Evolutionary conservation across 345 rosid species (phyloP).

Genomic region (Chamaenerion angustifolium): DNA sequence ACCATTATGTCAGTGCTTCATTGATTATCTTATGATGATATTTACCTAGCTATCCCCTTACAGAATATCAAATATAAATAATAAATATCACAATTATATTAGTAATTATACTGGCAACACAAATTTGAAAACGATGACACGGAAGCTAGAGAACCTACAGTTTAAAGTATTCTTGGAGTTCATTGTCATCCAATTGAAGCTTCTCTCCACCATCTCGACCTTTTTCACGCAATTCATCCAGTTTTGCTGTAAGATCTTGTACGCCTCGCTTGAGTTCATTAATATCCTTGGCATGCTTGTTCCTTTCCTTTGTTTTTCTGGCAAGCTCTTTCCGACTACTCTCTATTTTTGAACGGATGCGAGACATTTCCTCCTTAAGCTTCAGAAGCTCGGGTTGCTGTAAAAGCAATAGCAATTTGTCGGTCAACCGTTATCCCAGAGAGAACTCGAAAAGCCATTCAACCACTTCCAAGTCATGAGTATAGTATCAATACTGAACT

Average conservation of each 20-base stretch:
- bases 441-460: neutral
- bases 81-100: no score
- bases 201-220: slow-evolving; percentile 68
- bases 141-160: slow-evolving; percentile 39
- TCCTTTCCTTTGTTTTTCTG: slow-evolving; percentile 55
- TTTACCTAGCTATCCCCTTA: no score
- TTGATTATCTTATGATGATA: no score
- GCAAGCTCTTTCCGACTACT: slow-evolving; percentile 69
- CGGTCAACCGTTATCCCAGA: neutral
- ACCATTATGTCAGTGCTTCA: no score
- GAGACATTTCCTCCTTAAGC: slow-evolving; percentile 71
- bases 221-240: slow-evolving; percentile 59
- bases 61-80: no score
- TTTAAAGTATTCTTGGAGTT: slow-evolving; percentile 67
- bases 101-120: no score
- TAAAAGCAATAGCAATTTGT: slow-evolving; percentile 8
- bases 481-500: no score
- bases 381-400: slow-evolving; percentile 96
- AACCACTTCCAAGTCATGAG: neutral
- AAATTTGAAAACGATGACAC: neutral
- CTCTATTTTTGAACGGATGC: slow-evolving; percentile 72
- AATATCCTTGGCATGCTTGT: slow-evolving; percentile 53
- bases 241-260: slow-evolving; percentile 52
- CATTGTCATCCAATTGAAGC: slow-evolving; percentile 68
- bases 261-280: slow-evolving; percentile 54